These are phyloP conservation scores for Phaeophleospora eucalypticola DNA, from an alignment of 2,329 filamentous ascomycete genomes.

Conservation along the genomic window DNA sequence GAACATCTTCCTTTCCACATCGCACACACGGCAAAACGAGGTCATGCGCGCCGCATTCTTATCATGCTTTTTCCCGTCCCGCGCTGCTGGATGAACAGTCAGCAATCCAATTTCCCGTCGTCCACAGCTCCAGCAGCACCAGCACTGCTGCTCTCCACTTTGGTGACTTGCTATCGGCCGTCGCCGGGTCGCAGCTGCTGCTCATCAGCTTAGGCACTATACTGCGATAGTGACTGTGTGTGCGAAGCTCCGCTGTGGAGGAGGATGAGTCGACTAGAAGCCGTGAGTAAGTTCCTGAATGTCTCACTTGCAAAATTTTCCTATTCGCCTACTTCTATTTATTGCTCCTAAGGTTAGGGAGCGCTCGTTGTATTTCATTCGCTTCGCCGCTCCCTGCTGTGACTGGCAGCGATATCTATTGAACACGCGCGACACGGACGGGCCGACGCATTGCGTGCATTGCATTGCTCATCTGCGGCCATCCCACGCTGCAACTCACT, in stretches of 20 bases:
- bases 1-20: too few species aligned
- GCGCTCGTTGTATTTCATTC: too few species aligned
- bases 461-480: neutral
- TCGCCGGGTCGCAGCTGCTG: too few species aligned
- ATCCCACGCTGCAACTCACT: constrained; percentile 31
- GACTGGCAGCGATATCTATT: neutral
- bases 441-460: constrained; percentile 8
- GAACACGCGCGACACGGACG: constrained; percentile 1
- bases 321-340: too few species aligned
- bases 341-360: too few species aligned
- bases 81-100: neutral
- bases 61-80: neutral
- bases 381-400: neutral
- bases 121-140: neutral
- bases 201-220: neutral
- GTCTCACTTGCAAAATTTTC: too few species aligned
- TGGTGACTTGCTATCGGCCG: neutral
- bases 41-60: too few species aligned
- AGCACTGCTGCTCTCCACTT: neutral
- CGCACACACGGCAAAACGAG: too few species aligned
- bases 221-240: neutral
- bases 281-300: too few species aligned
- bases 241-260: neutral
- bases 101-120: neutral
- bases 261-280: too few species aligned